Evolutionary conservation across 2,329 filamentous ascomycete species (phyloP), one percentile per base, ranked within the genome.

Genomic region (Aspergillus glaucus): DNA sequence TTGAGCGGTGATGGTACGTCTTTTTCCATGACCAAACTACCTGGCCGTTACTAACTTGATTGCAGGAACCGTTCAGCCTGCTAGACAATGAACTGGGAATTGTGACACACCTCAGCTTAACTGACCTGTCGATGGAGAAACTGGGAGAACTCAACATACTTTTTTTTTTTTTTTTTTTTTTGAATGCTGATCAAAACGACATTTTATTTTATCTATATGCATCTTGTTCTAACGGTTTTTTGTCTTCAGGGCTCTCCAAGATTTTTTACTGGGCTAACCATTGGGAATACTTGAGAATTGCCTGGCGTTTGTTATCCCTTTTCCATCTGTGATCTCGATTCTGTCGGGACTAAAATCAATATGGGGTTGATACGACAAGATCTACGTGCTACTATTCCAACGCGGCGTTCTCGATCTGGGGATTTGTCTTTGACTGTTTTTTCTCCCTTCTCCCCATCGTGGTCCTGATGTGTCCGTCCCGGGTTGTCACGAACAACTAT

Each of bases 31-130:
- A 58, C 73, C 39, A 41, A 12, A 30, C 4, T 10, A 30, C 12
- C 26, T 30, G 26, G 10, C 26, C 21, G 1, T 24, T 24, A 21
- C 22, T 24, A 42, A 42, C 65, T 46, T 47, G 77, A 72, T 77
- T 74, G 65, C 66, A 79, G 74, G 72, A 76, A 75, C 70, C 72
- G 71, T 73, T 75, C 75, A 68, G 77, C 68, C 71, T 72, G 69
- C 72, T 74, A 80, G 69, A 76, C 78, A 70, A 74, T 77, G 63
- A 69, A 62, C 26, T 30, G 26, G 9, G 26, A 12, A 30, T 30
- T 56, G 65, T 40, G 58, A 45, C 59, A 64, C 12, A 12, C 15
- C 19, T 19, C 37, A 12, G 37, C 8, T 12, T 19, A 40, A 15
- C 10, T 15, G 19, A 19, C 37, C 37, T 22, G 17, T 15, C 37